Evolutionary conservation across 2,329 filamentous ascomycete genomes (phyloP).

Genomic region (Graphiopsis chlorocephala): DNA sequence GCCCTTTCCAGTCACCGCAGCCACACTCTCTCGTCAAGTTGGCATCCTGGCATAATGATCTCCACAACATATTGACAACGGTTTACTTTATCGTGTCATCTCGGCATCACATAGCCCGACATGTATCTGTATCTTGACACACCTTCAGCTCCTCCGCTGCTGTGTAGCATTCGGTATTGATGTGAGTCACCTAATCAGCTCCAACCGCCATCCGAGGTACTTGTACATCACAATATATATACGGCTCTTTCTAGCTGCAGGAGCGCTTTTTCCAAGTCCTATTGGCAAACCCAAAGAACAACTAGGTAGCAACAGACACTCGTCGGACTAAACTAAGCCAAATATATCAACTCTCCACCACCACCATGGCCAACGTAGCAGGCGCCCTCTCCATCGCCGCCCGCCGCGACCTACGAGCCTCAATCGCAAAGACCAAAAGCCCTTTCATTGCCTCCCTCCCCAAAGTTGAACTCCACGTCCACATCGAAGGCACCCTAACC

Average conservation of each 20-base stretch:
- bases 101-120: background rate
- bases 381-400: slow-evolving; percentile 13
- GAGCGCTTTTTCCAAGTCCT: background rate
- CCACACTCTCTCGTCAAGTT: too few species aligned
- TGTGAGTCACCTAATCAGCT: background rate
- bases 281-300: background rate
- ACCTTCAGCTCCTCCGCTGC: background rate
- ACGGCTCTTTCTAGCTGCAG: background rate
- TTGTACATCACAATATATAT: background rate
- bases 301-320: background rate
- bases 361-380: slow-evolving; percentile 14
- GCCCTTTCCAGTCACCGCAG: background rate
- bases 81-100: background rate
- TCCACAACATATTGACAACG: too few species aligned
- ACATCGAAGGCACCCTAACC: slow-evolving; percentile 48
- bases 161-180: background rate
- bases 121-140: background rate
- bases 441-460: slow-evolving; percentile 40
- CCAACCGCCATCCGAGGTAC: background rate
- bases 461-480: slow-evolving; percentile 48
- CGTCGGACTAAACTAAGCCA: background rate
- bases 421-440: slow-evolving; percentile 5
- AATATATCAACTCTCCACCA: background rate
- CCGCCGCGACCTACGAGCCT: slow-evolving; percentile 1
- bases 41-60: too few species aligned